These are phyloP conservation scores for Fusarium concolor DNA, from an alignment of 2,329 filamentous ascomycete species.

Conservation along the genomic window DNA sequence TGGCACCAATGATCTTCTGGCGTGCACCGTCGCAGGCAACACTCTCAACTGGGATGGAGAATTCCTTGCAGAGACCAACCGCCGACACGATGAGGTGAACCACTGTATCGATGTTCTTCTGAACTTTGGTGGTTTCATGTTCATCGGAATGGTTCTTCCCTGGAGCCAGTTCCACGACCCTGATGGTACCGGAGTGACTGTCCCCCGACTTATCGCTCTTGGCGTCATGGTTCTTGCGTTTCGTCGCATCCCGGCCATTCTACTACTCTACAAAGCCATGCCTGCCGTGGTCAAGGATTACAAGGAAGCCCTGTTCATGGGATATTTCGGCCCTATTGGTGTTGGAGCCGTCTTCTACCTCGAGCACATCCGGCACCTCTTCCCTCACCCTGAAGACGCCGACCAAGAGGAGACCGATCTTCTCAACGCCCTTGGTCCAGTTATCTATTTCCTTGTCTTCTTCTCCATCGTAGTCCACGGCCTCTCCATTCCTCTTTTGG, in stretches of 20 bases:
- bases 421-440: conserved; percentile 52
- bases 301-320: conserved; percentile 71
- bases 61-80: conserved; percentile 66
- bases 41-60: conserved; percentile 71
- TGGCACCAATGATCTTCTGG: conserved; percentile 69
- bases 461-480: conserved; percentile 47
- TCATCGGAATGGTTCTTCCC: conserved; percentile 66
- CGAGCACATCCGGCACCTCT: conserved; percentile 58
- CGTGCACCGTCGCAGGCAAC: conserved; percentile 70
- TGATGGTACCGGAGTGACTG: conserved; percentile 63
- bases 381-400: conserved; percentile 51
- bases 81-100: conserved; percentile 71
- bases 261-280: conserved; percentile 67
- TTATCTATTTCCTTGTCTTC: conserved; percentile 57
- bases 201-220: conserved; percentile 61
- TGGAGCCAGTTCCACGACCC: conserved; percentile 67
- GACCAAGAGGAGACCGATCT: conserved; percentile 52
- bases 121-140: conserved; percentile 72
- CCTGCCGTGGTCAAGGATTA: conserved; percentile 62
- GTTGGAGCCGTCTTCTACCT: conserved; percentile 83
- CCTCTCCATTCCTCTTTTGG: conserved; percentile 57
- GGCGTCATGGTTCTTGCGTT: conserved; percentile 65
- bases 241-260: conserved; percentile 67
- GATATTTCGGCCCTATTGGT: conserved; percentile 80
- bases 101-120: conserved; percentile 67